Percentiles rank a stretch among this genome's conserved stretches.
phyloP scores from a whole-genome alignment of 2,329 filamentous ascomycete species.

The Penicillium sp. region DNA sequence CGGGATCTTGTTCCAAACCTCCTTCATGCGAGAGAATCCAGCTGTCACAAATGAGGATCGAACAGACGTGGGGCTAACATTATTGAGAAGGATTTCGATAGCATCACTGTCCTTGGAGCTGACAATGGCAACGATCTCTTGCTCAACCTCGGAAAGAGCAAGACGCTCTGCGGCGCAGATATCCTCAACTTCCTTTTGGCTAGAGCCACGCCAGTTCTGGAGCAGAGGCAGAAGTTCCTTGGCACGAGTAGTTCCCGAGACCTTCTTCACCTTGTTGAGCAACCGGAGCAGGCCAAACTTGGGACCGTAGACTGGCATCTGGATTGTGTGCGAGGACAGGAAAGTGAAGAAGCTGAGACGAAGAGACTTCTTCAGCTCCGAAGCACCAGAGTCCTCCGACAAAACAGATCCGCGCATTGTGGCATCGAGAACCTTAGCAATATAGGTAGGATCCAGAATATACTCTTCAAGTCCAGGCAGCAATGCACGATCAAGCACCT shows the following conservation, averaged over 20 bases:
- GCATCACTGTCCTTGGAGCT: constrained; percentile 60
- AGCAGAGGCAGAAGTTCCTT: constrained; percentile 76
- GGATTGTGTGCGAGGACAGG: constrained; percentile 70
- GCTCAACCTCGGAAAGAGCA: constrained; percentile 51
- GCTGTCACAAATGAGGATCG: constrained; percentile 61
- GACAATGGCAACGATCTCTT: constrained; percentile 55
- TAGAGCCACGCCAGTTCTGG: constrained; percentile 65
- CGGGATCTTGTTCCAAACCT: constrained; percentile 64
- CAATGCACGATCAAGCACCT: constrained; percentile 67
- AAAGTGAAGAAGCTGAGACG: constrained; percentile 69
- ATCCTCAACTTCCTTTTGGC: constrained; percentile 52
- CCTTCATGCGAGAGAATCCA: constrained; percentile 68
- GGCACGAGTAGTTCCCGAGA: constrained; percentile 70
- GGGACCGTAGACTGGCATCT: constrained; percentile 67
- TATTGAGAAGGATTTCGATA: constrained; percentile 53
- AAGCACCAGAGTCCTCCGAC: constrained; percentile 41
- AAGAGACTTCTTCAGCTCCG: constrained; percentile 62
- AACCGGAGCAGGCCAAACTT: constrained; percentile 72
- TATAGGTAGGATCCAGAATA: constrained; percentile 72
- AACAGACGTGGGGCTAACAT: constrained; percentile 46
- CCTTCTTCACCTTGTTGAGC: constrained; percentile 71
- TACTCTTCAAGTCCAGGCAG: constrained; percentile 81
- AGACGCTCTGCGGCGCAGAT: constrained; percentile 54
- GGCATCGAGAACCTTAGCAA: constrained; percentile 64
- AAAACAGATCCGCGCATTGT: constrained; percentile 55